Evolutionary conservation across 371 early-diverging fungal species (phyloP).

Genomic region (Coemansia sp.): DNA sequence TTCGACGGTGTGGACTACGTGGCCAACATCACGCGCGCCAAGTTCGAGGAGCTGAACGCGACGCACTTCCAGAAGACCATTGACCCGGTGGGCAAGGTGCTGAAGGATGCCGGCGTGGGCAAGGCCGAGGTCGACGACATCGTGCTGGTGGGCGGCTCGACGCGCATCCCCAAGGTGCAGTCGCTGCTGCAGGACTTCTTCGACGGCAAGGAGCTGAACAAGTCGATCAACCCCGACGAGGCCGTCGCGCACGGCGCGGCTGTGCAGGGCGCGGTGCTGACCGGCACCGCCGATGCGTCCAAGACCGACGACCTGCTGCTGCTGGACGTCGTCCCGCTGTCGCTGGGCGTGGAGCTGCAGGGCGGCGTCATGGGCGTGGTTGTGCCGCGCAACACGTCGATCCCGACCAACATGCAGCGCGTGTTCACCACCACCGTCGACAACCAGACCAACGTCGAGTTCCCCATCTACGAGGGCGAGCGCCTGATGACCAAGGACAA

Average conservation of each 20-base stretch:
- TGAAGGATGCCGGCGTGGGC: slow-evolving; percentile 91
- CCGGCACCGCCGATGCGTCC: slow-evolving; percentile 71
- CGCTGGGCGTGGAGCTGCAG: slow-evolving; percentile 87
- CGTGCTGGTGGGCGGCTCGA: slow-evolving; percentile 99
- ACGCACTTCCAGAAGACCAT: slow-evolving; percentile 92
- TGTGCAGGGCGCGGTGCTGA: slow-evolving; percentile 94
- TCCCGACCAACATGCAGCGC: slow-evolving; percentile 97
- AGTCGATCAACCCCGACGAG: slow-evolving; percentile 98
- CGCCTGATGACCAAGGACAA: slow-evolving; percentile 96
- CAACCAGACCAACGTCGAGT: slow-evolving; percentile 98
- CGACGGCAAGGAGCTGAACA: slow-evolving; percentile 97
- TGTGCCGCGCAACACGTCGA: slow-evolving; percentile 96
- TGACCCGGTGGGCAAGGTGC: slow-evolving; percentile 94
- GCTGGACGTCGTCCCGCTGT: slow-evolving; percentile 82
- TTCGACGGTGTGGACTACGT: slow-evolving; percentile 91
- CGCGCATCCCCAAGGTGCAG: slow-evolving; percentile 99
- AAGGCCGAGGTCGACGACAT: slow-evolving; percentile 95
- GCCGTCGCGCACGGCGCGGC: slow-evolving; percentile 99
- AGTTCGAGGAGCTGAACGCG: slow-evolving; percentile 97
- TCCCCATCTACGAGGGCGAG: slow-evolving; percentile 99
- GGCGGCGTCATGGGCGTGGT: slow-evolving; percentile 97
- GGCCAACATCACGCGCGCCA: slow-evolving; percentile 95
- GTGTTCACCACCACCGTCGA: slow-evolving; percentile 97
- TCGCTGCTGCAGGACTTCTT: slow-evolving; percentile 96
- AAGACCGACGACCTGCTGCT: slow-evolving; percentile 83